A percentile compares a stretch with the other conserved stretches of the same genome.
Conservation (phyloP, 2,329 filamentous ascomycete genomes). For the Epicoccum sorghinum region DNA sequence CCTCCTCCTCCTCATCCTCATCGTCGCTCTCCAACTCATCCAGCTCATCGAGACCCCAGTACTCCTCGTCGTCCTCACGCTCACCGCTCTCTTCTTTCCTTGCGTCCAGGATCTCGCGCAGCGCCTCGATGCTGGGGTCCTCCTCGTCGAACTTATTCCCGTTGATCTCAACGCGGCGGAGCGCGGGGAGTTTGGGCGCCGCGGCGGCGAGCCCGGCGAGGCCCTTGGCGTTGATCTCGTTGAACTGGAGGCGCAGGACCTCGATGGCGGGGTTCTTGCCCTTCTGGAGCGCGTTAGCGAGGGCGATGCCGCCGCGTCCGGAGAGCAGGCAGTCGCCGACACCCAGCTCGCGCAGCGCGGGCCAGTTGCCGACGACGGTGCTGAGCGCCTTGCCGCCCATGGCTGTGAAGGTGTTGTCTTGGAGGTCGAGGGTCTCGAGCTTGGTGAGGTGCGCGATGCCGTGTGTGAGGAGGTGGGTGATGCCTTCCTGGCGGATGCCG, state of each 20-base stretch:
- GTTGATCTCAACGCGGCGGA: constrained; percentile 90
- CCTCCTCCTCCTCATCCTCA: constrained; percentile 74
- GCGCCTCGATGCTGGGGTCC: constrained; percentile 70
- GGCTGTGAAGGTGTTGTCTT: constrained; percentile 96
- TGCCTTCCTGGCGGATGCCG: constrained; percentile 92
- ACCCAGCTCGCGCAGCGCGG: constrained; percentile 78
- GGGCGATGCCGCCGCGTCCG: constrained; percentile 73
- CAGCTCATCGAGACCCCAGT: constrained; percentile 63
- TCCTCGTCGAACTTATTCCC: constrained; percentile 95
- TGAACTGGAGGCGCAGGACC: constrained; percentile 85
- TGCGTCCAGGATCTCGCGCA: constrained; percentile 71
- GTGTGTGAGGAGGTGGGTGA: constrained; percentile 77
- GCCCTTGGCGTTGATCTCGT: constrained; percentile 83
- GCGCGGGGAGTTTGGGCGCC: constrained; percentile 68
- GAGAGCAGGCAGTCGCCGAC: constrained; percentile 87
- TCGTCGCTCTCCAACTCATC: constrained; percentile 84
- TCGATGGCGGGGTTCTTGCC: constrained; percentile 82
- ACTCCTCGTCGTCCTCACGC: constrained; percentile 62
- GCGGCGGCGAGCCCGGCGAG: constrained; percentile 74
- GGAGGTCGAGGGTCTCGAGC: constrained; percentile 82
- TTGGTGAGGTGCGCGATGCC: constrained; percentile 74
- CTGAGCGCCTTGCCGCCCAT: constrained; percentile 80
- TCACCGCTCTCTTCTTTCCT: constrained; percentile 68
- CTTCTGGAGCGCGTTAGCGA: constrained; percentile 74
- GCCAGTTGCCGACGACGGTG: constrained; percentile 75